phyloP scores from a whole-genome alignment of 2,329 filamentous ascomycete genomes.

The Pezicula rhizophila region DNA sequence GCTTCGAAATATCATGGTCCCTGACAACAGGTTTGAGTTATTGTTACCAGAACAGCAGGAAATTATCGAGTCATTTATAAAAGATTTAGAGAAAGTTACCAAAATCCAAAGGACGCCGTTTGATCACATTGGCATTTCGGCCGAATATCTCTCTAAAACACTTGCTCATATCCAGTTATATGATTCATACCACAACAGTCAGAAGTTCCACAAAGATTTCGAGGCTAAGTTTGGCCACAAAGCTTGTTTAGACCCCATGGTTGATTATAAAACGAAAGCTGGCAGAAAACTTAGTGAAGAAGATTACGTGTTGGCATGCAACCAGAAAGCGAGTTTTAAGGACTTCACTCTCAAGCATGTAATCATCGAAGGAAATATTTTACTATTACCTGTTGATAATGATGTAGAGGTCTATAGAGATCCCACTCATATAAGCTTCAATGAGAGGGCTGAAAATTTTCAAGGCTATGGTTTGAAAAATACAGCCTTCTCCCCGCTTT shows the following conservation, averaged over 20 bases:
- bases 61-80: background rate
- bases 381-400: too few relatives aligned
- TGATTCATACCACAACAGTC: conserved; percentile 11
- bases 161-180: conserved; percentile 13
- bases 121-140: background rate
- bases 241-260: conserved; percentile 7
- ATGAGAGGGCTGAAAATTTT: too few relatives aligned
- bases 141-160: conserved; percentile 7
- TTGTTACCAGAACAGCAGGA: background rate
- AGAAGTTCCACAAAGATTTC: conserved; percentile 6
- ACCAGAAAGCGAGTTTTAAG: background rate
- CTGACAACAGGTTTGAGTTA: background rate
- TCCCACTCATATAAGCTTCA: too few relatives aligned
- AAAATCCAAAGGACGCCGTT: background rate
- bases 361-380: too few relatives aligned
- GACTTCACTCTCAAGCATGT: background rate
- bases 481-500: background rate
- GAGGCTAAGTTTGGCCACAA: conserved; percentile 2
- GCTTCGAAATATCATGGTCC: background rate
- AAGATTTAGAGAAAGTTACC: background rate
- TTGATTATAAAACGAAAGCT: conserved; percentile 8
- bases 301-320: background rate
- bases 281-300: background rate
- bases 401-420: too few relatives aligned
- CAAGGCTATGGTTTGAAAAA: too few relatives aligned